phyloP scores from a whole-genome alignment of 768 basidiomycete genomes.

The Termitomyces sp. region DNA sequence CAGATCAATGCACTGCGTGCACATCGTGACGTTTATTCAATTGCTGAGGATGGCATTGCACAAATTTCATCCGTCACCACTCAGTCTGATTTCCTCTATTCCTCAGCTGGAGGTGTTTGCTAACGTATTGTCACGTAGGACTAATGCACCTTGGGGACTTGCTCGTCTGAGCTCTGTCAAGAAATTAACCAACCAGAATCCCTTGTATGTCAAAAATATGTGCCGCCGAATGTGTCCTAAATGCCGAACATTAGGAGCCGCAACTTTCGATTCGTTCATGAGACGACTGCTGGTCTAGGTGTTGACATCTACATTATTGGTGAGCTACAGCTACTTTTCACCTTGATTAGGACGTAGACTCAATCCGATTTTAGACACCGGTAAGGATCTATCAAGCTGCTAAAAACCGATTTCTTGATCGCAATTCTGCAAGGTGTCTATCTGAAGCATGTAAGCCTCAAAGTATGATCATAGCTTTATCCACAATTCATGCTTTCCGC shows the following conservation, averaged over 20 bases:
- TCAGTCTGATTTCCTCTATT: not conserved
- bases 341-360: not conserved
- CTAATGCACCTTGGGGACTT: not conserved
- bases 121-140: not conserved
- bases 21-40: not conserved
- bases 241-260: not conserved
- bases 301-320: not conserved
- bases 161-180: not conserved
- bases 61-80: not conserved
- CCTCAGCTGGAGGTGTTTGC: not conserved
- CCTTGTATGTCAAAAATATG: not conserved
- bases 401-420: not conserved
- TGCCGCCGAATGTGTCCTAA: not conserved
- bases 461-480: not conserved
- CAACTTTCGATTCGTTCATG: not conserved
- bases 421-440: not conserved
- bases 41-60: not conserved
- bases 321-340: not conserved
- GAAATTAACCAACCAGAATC: not conserved
- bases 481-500: not conserved
- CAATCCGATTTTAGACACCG: not conserved
- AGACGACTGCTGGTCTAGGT: not conserved
- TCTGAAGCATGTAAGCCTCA: not conserved
- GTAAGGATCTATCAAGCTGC: not conserved
- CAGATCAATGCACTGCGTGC: not conserved